Evolutionary conservation across 2,329 filamentous ascomycete genomes (phyloP).

Genomic region (Neopestalotiopsis clavispora): DNA sequence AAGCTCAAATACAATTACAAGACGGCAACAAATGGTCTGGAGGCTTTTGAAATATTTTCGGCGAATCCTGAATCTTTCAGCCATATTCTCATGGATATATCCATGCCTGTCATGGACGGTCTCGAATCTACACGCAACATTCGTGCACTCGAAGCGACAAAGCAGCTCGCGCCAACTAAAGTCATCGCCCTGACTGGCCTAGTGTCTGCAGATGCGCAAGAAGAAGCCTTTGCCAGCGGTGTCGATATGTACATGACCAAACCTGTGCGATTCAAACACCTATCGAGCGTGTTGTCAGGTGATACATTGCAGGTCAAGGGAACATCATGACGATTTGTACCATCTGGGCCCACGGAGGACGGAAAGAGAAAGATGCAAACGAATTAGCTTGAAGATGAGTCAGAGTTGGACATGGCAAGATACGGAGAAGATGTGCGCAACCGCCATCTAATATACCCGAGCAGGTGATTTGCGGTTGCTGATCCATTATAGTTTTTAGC

Average conservation of each 20-base stretch:
- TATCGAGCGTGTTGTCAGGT: constrained; percentile 22
- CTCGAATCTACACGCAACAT: constrained; percentile 45
- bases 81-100: constrained; percentile 34
- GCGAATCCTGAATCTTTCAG: constrained; percentile 18
- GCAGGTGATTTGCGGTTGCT: too few relatives aligned
- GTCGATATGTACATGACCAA: constrained; percentile 54
- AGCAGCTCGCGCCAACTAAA: constrained; percentile 40
- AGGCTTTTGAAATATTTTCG: constrained; percentile 41
- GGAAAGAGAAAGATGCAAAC: too few relatives aligned
- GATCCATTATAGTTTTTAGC: too few relatives aligned
- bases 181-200: constrained; percentile 52
- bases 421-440: too few relatives aligned
- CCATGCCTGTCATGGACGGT: constrained; percentile 52
- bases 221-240: constrained; percentile 50
- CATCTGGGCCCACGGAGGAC: too few relatives aligned
- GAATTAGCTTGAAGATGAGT: too few relatives aligned
- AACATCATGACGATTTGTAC: not conserved
- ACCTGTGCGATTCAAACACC: constrained; percentile 44
- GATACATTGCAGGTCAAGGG: not conserved
- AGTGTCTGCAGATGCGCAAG: constrained; percentile 46
- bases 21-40: constrained; percentile 42
- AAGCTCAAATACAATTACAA: constrained; percentile 36
- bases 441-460: too few relatives aligned
- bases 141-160: constrained; percentile 44
- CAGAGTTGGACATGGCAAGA: too few relatives aligned